Base-by-base conservation (phyloP, 768 basidiomycete genomes). In the Naematelia encephala region DNA sequence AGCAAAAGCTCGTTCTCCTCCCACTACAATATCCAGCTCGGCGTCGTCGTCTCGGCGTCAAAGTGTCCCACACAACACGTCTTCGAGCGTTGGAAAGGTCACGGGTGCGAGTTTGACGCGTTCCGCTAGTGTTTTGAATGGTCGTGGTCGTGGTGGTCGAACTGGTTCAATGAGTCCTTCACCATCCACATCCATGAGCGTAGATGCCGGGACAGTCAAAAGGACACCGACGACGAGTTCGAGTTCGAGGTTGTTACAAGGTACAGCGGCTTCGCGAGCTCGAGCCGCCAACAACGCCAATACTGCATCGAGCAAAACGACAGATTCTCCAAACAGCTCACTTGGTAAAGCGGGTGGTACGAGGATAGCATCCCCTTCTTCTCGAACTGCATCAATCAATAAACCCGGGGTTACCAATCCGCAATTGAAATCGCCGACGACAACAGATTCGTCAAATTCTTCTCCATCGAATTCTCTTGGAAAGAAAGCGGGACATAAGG, bases 261-360 rank as follows among this genome's bases (percentile, higher is more conserved):
- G 71, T 51, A 72, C 71, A 26, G 71, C 71, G 2, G 63, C 68
- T 5, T 69, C 68, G 10, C 50, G 71, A 47, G 63, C 66, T 5
- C 46, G 59, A 58, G 62, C 68, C 19, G 66, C 66, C 2, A 60
- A 29, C 2, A 30, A 27, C 26, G 51, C 23, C 29, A 27, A 23
- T 16, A n/a, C 51, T 14, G 34, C 25, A 23, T n/a, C 25, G 25
- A 29, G 29, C 50, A 51, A 51, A 21, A 11, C 46, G 19, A 47
- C 46, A 47, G 25, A 21, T 19, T 47, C 46, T 5, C 46, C 46
- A 21, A 11, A 11, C 8, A 47, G 25, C 21, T 21, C n/a, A 21
- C 5, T 47, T 21, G 25, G 34, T 16, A 39, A 39, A 16, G 34
- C 34, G 8, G 8, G 8, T 16, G 34, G 34, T 8, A 8, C 34